These are phyloP conservation scores for Plasmodium ovale DNA, from an alignment of 169 alveolate species.

Conservation along the genomic window DNA sequence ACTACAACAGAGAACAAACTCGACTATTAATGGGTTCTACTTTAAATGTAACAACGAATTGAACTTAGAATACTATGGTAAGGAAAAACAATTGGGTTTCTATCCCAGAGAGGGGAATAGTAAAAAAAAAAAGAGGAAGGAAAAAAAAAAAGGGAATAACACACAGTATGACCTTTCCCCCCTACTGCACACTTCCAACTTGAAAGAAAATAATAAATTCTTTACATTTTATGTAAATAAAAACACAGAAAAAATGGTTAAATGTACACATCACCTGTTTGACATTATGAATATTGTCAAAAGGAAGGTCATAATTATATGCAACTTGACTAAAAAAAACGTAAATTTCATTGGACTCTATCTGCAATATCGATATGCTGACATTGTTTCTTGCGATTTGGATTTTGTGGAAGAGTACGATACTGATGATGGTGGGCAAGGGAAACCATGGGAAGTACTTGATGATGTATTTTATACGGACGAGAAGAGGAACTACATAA, in stretches of 20 bases:
- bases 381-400: constrained; percentile 35
- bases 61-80: background rate
- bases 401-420: background rate
- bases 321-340: constrained; percentile 25
- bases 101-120: background rate
- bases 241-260: background rate
- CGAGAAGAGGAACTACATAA: background rate
- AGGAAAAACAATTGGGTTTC: constrained; percentile 3
- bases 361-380: constrained; percentile 47
- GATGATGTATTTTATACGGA: constrained; percentile 11
- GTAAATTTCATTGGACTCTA: constrained; percentile 53
- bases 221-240: constrained; percentile 20
- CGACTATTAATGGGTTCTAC: constrained; percentile 12
- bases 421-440: too few relatives aligned
- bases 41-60: constrained; percentile 14
- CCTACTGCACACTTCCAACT: too few relatives aligned
- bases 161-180: too few relatives aligned
- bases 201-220: background rate
- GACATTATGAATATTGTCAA: constrained; percentile 18
- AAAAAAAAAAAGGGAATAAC: too few relatives aligned
- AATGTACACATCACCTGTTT: background rate
- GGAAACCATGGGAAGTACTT: background rate
- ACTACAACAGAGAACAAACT: constrained; percentile 1
- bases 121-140: background rate
- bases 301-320: constrained; percentile 34